Conservation (phyloP, 805 yeast species). For the Priceomyces haplophilus region DNA sequence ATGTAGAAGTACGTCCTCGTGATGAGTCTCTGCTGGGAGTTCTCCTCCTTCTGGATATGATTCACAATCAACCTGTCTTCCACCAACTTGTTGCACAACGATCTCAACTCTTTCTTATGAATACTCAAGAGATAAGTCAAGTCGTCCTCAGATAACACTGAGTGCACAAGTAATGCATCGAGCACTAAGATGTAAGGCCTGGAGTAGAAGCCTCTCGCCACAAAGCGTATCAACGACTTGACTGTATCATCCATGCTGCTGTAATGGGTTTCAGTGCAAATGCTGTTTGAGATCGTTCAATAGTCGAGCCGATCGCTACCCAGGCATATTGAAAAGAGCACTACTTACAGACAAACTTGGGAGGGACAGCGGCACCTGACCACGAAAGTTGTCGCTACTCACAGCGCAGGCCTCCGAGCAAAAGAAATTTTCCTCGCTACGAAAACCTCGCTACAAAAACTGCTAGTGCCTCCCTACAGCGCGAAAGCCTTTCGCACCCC, state of each 20-base stretch:
- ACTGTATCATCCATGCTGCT: constrained; percentile 41
- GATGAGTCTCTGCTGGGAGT: constrained; percentile 59
- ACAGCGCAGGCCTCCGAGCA: too few relatives aligned
- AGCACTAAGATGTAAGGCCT: constrained; percentile 77
- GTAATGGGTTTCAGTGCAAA: not conserved
- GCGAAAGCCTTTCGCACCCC: too few relatives aligned
- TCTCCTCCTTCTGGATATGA: constrained; percentile 60
- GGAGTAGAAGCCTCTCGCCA: constrained; percentile 83
- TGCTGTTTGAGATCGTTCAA: too few relatives aligned
- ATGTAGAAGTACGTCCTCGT: constrained; percentile 81
- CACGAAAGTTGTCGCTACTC: too few relatives aligned
- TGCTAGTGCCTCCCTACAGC: too few relatives aligned
- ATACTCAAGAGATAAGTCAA: constrained; percentile 75
- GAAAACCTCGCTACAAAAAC: too few relatives aligned
- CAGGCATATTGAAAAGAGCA: too few relatives aligned
- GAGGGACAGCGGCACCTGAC: too few relatives aligned
- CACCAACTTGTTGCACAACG: constrained; percentile 72
- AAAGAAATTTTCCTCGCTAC: too few relatives aligned
- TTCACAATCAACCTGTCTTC: constrained; percentile 78
- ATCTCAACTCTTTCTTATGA: constrained; percentile 81
- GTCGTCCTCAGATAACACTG: constrained; percentile 91
- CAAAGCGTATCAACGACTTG: constrained; percentile 65
- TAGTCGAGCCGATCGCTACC: too few relatives aligned
- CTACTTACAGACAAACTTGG: too few relatives aligned
- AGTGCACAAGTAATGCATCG: constrained; percentile 84